Percentiles rank a stretch among this genome's conserved stretches.
These are phyloP conservation scores for Penicillium sclerotiorum DNA, from an alignment of 2,329 filamentous ascomycete species.

Conservation along the genomic window DNA sequence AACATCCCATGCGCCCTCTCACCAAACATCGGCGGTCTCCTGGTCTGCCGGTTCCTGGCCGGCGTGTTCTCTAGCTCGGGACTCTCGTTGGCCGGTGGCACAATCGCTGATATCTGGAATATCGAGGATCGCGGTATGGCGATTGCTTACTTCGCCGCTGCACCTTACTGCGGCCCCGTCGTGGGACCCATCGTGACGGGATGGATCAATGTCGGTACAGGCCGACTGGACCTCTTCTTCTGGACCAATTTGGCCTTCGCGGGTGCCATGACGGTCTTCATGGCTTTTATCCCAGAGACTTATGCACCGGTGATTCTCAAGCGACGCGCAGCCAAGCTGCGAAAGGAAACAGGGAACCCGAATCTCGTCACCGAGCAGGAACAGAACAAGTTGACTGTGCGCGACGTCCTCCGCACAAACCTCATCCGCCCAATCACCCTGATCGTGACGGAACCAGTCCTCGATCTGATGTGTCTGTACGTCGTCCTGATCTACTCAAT, in stretches of 20 bases:
- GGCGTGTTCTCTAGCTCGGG: slow-evolving; percentile 36
- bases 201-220: slow-evolving; percentile 57
- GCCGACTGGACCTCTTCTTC: slow-evolving; percentile 36
- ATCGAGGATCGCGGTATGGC: slow-evolving; percentile 78
- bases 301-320: slow-evolving; percentile 38
- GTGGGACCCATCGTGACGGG: slow-evolving; percentile 74
- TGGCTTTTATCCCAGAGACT: slow-evolving; percentile 38
- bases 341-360: slow-evolving; percentile 36
- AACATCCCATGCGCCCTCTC: slow-evolving; percentile 39
- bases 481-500: slow-evolving; percentile 61
- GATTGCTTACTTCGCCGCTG: slow-evolving; percentile 78
- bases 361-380: slow-evolving; percentile 39
- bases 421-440: slow-evolving; percentile 77
- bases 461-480: slow-evolving; percentile 68
- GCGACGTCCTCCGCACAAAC: slow-evolving; percentile 63
- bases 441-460: slow-evolving; percentile 60
- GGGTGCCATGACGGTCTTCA: slow-evolving; percentile 25
- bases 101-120: slow-evolving; percentile 66
- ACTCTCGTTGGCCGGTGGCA: slow-evolving; percentile 32
- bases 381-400: slow-evolving; percentile 24
- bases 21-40: slow-evolving; percentile 33
- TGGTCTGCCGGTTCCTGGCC: slow-evolving; percentile 32
- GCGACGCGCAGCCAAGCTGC: slow-evolving; percentile 33
- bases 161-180: slow-evolving; percentile 76
- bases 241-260: slow-evolving; percentile 39